Evolutionary conservation across 2,329 filamentous ascomycete species (phyloP).

Genomic region (Fusarium pseudograminearum): DNA sequence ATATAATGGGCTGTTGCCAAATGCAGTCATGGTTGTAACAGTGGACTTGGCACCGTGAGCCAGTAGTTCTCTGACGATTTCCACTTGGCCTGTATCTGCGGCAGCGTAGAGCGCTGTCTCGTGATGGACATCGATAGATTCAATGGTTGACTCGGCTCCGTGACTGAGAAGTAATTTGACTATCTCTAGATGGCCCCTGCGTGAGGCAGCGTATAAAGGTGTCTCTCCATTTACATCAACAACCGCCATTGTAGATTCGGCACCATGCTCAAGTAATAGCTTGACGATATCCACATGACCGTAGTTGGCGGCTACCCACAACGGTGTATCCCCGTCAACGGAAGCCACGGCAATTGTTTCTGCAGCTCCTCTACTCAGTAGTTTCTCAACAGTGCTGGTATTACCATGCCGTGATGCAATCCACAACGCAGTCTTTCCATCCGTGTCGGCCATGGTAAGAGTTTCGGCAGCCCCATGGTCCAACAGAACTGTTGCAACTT

Average conservation of each 20-base stretch:
- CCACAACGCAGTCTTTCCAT: not conserved
- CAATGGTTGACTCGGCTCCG: not conserved
- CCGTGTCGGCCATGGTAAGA: fast-evolving
- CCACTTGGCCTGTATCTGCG: fast-evolving
- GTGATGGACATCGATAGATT: not conserved
- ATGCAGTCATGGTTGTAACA: fast-evolving
- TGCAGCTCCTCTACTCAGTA: not conserved
- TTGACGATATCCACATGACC: not conserved
- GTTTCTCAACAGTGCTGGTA: not conserved
- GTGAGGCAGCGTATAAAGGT: not conserved
- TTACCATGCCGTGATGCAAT: not conserved
- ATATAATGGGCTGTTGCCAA: fast-evolving
- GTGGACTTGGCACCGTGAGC: fast-evolving
- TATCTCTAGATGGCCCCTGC: fast-evolving
- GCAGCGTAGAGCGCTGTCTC: not conserved
- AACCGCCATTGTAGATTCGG: not conserved
- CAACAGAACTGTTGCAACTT: not conserved
- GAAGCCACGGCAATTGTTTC: not conserved
- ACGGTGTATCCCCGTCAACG: not conserved
- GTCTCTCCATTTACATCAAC: not conserved
- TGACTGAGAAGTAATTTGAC: not conserved
- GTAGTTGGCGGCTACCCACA: not conserved
- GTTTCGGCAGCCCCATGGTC: not conserved
- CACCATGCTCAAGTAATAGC: not conserved
- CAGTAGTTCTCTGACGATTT: fast-evolving